Percentiles rank a stretch among this genome's conserved stretches.
phyloP scores from a whole-genome alignment of 2,329 filamentous ascomycete species.

The Fusarium longipes region DNA sequence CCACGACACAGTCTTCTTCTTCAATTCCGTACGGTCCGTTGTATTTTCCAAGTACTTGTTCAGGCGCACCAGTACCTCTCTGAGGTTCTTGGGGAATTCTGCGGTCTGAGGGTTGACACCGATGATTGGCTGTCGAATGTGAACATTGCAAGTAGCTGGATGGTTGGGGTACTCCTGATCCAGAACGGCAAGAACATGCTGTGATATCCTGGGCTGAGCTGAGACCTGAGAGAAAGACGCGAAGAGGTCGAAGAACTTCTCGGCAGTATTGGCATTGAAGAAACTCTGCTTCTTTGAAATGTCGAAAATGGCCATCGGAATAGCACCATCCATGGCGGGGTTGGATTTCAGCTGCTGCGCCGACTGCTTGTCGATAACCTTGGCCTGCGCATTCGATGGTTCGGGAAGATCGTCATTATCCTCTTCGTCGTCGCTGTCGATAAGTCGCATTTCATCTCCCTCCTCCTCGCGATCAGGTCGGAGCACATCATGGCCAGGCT shows the following conservation, averaged over 20 bases:
- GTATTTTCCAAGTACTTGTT: conserved; percentile 61
- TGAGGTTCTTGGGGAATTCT: conserved; percentile 78
- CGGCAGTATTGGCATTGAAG: conserved; percentile 72
- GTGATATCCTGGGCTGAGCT: conserved; percentile 73
- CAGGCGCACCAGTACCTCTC: conserved; percentile 71
- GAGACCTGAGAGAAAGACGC: conserved; percentile 74
- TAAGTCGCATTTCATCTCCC: conserved; percentile 59
- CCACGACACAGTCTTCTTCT: conserved; percentile 64
- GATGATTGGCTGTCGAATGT: conserved; percentile 76
- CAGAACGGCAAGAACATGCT: conserved; percentile 78
- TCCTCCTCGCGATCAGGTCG: conserved; percentile 62
- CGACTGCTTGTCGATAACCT: conserved; percentile 60
- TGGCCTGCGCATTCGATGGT: conserved; percentile 53
- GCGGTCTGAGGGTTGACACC: conserved; percentile 71
- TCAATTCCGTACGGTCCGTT: conserved; percentile 59
- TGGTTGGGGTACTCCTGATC: conserved; percentile 68
- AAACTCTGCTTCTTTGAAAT: conserved; percentile 82
- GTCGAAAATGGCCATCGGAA: conserved; percentile 92
- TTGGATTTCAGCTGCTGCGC: conserved; percentile 72
- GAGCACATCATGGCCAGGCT: conserved; percentile 57
- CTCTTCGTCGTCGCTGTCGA: conserved; percentile 59
- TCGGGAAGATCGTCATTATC: conserved; percentile 58
- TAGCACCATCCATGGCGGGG: conserved; percentile 90
- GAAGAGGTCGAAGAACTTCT: conserved; percentile 85
- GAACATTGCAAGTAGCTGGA: conserved; percentile 74